A percentile compares a stretch with the other conserved stretches of the same genome.
Conservation (phyloP, 805 yeast genomes). For the Wickerhamiella qilinensis region DNA sequence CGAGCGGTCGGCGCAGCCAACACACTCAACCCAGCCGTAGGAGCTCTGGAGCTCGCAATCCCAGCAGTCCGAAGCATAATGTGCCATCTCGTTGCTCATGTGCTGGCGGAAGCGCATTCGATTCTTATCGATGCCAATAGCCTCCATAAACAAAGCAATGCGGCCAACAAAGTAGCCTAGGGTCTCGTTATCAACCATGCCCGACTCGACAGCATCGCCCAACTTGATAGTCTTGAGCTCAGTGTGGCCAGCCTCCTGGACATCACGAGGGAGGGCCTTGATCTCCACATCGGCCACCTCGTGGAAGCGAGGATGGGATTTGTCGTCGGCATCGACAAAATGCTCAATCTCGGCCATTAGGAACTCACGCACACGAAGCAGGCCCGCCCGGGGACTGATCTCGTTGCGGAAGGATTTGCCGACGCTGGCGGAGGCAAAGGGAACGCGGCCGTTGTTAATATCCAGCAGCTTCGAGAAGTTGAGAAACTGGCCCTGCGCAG, state of each 20-base stretch:
- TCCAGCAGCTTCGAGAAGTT: slow-evolving; percentile 89
- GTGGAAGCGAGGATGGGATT: slow-evolving; percentile 63
- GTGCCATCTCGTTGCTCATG: slow-evolving; percentile 98
- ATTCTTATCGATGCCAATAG: slow-evolving; percentile 76
- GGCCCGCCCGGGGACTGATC: slow-evolving; percentile 95
- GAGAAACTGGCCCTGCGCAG: slow-evolving; percentile 98
- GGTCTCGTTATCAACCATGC: slow-evolving; percentile 92
- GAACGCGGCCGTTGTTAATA: slow-evolving; percentile 91
- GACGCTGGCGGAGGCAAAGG: slow-evolving; percentile 97
- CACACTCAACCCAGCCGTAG: slow-evolving; percentile 99
- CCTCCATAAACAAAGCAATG: slow-evolving; percentile 66
- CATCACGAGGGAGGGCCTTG: slow-evolving; percentile 67
- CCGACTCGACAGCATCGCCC: slow-evolving; percentile 79
- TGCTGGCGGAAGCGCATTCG: slow-evolving; percentile 96
- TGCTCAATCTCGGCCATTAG: slow-evolving; percentile 99
- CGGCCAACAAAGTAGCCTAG: slow-evolving; percentile 94
- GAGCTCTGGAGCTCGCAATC: slow-evolving; percentile 94
- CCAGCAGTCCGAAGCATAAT: slow-evolving; percentile 99
- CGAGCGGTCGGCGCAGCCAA: slow-evolving; percentile 98
- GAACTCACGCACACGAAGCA: slow-evolving; percentile 95
- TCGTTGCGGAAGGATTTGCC: slow-evolving; percentile 99
- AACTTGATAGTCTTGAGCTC: slow-evolving; percentile 45
- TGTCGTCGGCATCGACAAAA: slow-evolving; percentile 85
- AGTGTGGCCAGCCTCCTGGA: slow-evolving; percentile 77
- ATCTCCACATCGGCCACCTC: slow-evolving; percentile 60